Evolutionary conservation across 768 basidiomycete genomes (phyloP), one percentile per base, ranked within the genome.

Genomic region (Boletus vermiculosoides): DNA sequence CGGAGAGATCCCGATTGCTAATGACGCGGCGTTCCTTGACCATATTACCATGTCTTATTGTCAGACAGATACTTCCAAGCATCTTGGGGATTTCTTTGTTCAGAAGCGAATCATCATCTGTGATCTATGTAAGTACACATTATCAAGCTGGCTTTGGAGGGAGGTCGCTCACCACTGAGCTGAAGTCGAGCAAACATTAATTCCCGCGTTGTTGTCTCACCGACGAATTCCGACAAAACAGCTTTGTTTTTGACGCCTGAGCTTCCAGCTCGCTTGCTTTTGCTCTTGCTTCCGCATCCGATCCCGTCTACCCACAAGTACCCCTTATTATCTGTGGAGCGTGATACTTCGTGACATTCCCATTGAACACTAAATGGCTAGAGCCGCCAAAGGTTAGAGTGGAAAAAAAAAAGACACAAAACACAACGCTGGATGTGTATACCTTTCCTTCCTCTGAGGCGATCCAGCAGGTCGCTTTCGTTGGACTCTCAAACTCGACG

Each of bases 391-490:
- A 22, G 16, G 18, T 45, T 8, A 51, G 44, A 25, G 31, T 23
- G 15, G 15, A 45, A 42, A 31, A 15, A 31, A 15, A 56, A 44
- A 11, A 5, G 10, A 11, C 13, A 23, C 12, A 30, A 54, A 22
- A 39, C 3, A 37, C 11, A 15, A 22, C 20, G 10, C 18, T 22
- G 16, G 13, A 28, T 15, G 25, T 10, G 45, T 16, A 18, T 42
- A 52, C 66, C 47, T 66, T 69, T 52, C 62, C 65, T 9, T 59
- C 60, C 50, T 68, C 57, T 0, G 66, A 67, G 15, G 64, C 51
- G 20, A 67, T 54, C 61, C 63, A 68, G 39, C 67, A 68, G 16
- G 59, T 61, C 12, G 39, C 54, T n/a, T 45, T 37, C 4, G 66
- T 63, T 23, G 56, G 50, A 30, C 18, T 49, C 37, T 56, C 54